Evolutionary conservation across 2,329 filamentous ascomycete species (phyloP).

Genomic region (Acrocalymma vagum): DNA sequence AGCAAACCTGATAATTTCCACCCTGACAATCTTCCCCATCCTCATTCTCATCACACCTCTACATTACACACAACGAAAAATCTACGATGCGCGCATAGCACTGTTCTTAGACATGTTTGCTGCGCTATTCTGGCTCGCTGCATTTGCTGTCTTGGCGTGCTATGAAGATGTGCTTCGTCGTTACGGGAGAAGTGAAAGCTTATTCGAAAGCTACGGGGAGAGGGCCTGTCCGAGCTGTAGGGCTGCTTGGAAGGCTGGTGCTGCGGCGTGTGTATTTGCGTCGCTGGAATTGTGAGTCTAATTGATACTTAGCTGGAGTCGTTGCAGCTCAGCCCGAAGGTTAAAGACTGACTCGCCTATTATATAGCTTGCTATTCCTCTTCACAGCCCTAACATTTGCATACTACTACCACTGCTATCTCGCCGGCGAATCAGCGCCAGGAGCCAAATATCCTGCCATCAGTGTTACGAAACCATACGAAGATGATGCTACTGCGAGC

Average conservation of each 20-base stretch:
- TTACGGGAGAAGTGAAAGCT: constrained; percentile 11
- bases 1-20: constrained; percentile 22
- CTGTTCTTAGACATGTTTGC: constrained; percentile 24
- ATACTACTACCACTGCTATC: constrained; percentile 30
- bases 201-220: constrained; percentile 3
- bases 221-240: constrained; percentile 21
- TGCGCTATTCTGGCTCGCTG: constrained; percentile 26
- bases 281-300: constrained; percentile 29
- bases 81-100: constrained; percentile 25
- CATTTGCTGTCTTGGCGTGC: constrained; percentile 23
- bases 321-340: constrained; percentile 4
- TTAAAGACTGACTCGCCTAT: background rate
- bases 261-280: constrained; percentile 24
- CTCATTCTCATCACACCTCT: constrained; percentile 25
- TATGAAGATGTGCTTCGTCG: constrained; percentile 24
- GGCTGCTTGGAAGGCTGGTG: constrained; percentile 21
- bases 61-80: constrained; percentile 20
- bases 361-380: constrained; percentile 26
- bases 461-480: background rate
- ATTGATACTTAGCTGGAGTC: too few species aligned
- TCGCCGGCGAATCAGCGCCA: constrained; percentile 11
- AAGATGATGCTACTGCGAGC: background rate
- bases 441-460: constrained; percentile 4
- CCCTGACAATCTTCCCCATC: constrained; percentile 26
- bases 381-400: constrained; percentile 23